phyloP scores from a whole-genome alignment of 192 early-diverging fungal genomes.

The Podila minutissima region DNA sequence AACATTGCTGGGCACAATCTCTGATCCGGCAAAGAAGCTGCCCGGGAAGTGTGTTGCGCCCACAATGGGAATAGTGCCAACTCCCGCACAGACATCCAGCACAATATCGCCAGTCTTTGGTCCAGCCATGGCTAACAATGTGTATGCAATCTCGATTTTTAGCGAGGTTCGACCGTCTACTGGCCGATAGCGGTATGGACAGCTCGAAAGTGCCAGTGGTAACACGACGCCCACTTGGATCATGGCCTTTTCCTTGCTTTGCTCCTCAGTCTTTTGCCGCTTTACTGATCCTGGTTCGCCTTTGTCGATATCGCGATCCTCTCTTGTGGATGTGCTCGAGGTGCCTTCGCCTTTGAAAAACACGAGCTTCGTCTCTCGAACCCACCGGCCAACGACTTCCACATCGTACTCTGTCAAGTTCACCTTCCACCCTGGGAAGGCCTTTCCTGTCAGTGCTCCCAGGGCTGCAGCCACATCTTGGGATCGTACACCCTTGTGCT shows the following conservation, averaged over 20 bases:
- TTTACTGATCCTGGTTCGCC: not conserved
- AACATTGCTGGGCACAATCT: constrained; percentile 27
- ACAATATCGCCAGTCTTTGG: constrained; percentile 55
- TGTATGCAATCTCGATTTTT: constrained; percentile 56
- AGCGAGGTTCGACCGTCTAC: constrained; percentile 53
- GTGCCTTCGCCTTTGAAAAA: not conserved
- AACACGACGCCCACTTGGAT: constrained; percentile 37
- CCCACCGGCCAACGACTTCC: constrained; percentile 47
- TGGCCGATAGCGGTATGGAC: constrained; percentile 52
- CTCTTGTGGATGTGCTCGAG: not conserved
- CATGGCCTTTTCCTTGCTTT: not conserved
- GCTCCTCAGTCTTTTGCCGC: not conserved
- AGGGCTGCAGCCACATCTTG: constrained; percentile 43
- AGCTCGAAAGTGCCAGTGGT: constrained; percentile 20
- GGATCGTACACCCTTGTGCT: constrained; percentile 41
- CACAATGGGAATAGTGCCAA: constrained; percentile 51
- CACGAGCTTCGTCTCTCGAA: constrained; percentile 11
- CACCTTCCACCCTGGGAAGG: constrained; percentile 51
- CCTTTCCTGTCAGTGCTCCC: constrained; percentile 21
- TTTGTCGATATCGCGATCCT: not conserved
- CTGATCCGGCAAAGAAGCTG: constrained; percentile 50
- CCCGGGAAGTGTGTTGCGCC: constrained; percentile 51
- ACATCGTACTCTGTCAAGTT: constrained; percentile 54
- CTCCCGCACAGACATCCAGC: constrained; percentile 57
- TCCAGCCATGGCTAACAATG: constrained; percentile 32